Percentiles rank a stretch among this genome's conserved stretches.
Conservation (phyloP, 176 grass and related monocot species). For the Cenchrus purpureus region DNA sequence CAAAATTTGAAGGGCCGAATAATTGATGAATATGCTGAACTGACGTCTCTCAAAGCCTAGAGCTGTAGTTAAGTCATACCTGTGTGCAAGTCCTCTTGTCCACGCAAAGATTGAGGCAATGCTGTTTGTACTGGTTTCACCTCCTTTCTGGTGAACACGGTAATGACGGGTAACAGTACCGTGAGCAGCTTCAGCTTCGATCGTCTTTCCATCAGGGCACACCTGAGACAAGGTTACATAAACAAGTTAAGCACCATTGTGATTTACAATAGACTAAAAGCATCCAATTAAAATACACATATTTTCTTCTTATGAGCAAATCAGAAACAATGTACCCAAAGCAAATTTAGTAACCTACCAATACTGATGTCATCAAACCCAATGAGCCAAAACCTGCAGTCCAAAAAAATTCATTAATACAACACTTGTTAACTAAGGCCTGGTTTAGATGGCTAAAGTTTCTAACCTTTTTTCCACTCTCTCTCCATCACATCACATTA, state of each 20-base stretch:
- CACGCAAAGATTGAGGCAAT: conserved; percentile 72
- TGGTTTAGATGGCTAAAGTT: too few species aligned
- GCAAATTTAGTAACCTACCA: conserved; percentile 22
- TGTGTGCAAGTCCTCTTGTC: conserved; percentile 66
- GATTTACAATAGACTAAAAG: background rate
- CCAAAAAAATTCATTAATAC: background rate
- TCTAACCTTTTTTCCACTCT: too few species aligned
- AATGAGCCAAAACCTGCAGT: conserved; percentile 34
- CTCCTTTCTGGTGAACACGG: conserved; percentile 63
- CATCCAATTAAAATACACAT: background rate
- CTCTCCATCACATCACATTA: too few species aligned
- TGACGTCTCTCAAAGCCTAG: background rate
- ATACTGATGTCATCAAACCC: conserved; percentile 41
- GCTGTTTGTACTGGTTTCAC: conserved; percentile 72
- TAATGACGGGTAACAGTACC: conserved; percentile 69
- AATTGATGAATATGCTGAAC: background rate
- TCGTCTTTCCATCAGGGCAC: conserved; percentile 68
- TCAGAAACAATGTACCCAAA: background rate
- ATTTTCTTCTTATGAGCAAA: background rate
- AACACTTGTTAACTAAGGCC: background rate
- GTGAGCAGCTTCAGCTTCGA: conserved; percentile 78
- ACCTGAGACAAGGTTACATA: conserved; percentile 35
- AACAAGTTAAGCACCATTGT: background rate
- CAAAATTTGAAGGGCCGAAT: background rate
- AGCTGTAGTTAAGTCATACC: conserved; percentile 33